A percentile compares a stretch with the other conserved stretches of the same genome.
Evolutionary conservation across 345 rosid genomes (phyloP).

Genomic region (Eucalyptus decipiens): DNA sequence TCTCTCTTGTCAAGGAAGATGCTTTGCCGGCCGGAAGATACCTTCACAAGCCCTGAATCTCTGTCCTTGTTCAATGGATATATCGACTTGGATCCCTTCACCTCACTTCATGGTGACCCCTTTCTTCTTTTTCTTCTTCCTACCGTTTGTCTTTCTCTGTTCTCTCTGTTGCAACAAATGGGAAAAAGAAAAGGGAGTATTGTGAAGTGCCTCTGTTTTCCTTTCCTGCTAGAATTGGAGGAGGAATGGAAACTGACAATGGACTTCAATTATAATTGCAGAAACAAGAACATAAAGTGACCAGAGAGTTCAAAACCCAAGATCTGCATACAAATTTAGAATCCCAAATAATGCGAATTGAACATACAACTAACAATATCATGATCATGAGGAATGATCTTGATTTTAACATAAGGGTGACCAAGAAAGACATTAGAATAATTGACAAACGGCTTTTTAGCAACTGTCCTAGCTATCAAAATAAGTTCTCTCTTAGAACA

Average conservation of each 20-base stretch:
- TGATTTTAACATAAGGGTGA: too few relatives aligned
- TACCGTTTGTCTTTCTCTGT: too few relatives aligned
- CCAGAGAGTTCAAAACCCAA: background rate
- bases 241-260: background rate
- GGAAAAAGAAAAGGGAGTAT: background rate
- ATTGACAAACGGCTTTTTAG: too few relatives aligned
- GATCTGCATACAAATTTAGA: background rate
- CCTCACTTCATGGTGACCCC: too few relatives aligned
- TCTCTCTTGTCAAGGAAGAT: slow-evolving; percentile 58
- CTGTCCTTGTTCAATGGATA: too few relatives aligned
- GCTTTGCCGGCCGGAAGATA: slow-evolving; percentile 81
- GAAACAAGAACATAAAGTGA: background rate
- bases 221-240: background rate
- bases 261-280: background rate
- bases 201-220: background rate
- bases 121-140: too few relatives aligned
- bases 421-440: too few relatives aligned
- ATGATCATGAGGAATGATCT: too few relatives aligned
- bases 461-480: too few relatives aligned
- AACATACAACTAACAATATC: background rate
- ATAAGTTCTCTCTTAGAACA: background rate
- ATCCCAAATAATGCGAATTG: background rate
- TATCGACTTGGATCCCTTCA: too few relatives aligned
- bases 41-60: slow-evolving; percentile 37
- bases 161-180: background rate